Evolutionary conservation across 2,329 filamentous ascomycete species (phyloP).

Genomic region (Fusarium irregulare): DNA sequence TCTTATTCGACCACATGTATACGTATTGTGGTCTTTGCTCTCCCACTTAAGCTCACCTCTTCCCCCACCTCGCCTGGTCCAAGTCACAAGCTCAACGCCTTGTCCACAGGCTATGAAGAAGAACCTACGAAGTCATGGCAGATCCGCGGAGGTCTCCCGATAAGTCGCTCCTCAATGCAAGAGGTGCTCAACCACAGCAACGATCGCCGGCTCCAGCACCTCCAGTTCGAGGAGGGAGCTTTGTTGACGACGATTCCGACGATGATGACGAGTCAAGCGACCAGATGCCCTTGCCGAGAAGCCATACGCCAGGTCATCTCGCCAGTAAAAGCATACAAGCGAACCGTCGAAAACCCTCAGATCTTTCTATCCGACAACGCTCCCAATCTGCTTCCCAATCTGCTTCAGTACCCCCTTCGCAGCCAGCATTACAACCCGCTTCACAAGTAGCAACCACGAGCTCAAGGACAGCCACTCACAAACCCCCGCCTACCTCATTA

Average conservation of each 20-base stretch:
- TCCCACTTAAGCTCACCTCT: background rate
- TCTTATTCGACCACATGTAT: slow-evolving; percentile 1
- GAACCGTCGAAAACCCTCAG: slow-evolving; percentile 62
- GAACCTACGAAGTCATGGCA: slow-evolving; percentile 55
- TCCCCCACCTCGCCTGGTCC: slow-evolving; percentile 22
- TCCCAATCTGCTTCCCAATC: slow-evolving; percentile 61
- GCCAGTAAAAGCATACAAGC: slow-evolving; percentile 66
- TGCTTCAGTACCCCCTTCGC: slow-evolving; percentile 49
- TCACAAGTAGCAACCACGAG: slow-evolving; percentile 43
- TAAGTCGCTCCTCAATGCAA: slow-evolving; percentile 51
- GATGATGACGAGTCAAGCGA: slow-evolving; percentile 53
- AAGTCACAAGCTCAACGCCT: slow-evolving; percentile 18
- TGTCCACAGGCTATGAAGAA: slow-evolving; percentile 48
- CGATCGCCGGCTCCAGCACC: slow-evolving; percentile 40
- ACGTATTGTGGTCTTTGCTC: slow-evolving; percentile 1
- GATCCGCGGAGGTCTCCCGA: slow-evolving; percentile 52
- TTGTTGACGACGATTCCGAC: slow-evolving; percentile 52
- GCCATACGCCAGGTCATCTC: slow-evolving; percentile 71
- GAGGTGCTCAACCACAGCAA: slow-evolving; percentile 64
- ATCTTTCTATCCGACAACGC: slow-evolving; percentile 65
- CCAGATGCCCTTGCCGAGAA: slow-evolving; percentile 60
- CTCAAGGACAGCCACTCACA: slow-evolving; percentile 41
- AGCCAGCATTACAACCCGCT: slow-evolving; percentile 58
- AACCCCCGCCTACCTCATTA: slow-evolving; percentile 43
- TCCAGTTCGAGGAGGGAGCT: slow-evolving; percentile 46